Base-by-base conservation (phyloP, 176 grass and related monocot genomes). In the Calamus simplicifolius region DNA sequence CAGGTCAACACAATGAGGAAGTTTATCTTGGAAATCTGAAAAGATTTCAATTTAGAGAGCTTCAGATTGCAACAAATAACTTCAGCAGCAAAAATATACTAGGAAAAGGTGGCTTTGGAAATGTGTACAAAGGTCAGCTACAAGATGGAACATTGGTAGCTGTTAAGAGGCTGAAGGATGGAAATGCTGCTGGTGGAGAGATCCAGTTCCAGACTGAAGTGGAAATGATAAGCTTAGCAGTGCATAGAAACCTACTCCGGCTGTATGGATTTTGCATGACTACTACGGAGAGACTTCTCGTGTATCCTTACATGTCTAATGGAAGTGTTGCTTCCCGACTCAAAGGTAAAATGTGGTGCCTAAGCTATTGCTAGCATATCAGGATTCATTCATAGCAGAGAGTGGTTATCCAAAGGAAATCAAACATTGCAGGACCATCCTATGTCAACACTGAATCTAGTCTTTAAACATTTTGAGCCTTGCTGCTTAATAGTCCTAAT, bases 31-130 rank as follows among this genome's bases (percentile, higher is more conserved):
- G 80, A 69, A 91, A 91, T 25, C 51, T 87, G 69, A 86, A 59
- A 63, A 76, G 82, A 56, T 91, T 86, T 74, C 80, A 81, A 30
- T 87, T 91, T 61, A 86, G 83, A 80, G 88, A 91, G 76, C 83
- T 91, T 31, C 79, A 86, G 67, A 62, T 60, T 49, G 88, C 88
- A 61, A 91, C 88, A 65, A 77, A 86, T 57, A 91, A 83, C 57
- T 91, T 91, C 62, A 91, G 83, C 62, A 77, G 58, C 64, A 91
- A 87, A 53, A 91, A 83, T 56, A 80, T 91, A 48, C 53, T 91
- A 60, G 88, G 88, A 55, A 91, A 91, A 64, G 83, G 88, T 0
- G 83, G 83, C 29, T 91, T 91, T 57, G 88, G 88, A 74, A 74
- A 80, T 14, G 88, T 91, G 64, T 91, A 91, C 69, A 59, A 63